phyloP scores from a whole-genome alignment of 257 asterid species.

The Ajuga chamaepitys region DNA sequence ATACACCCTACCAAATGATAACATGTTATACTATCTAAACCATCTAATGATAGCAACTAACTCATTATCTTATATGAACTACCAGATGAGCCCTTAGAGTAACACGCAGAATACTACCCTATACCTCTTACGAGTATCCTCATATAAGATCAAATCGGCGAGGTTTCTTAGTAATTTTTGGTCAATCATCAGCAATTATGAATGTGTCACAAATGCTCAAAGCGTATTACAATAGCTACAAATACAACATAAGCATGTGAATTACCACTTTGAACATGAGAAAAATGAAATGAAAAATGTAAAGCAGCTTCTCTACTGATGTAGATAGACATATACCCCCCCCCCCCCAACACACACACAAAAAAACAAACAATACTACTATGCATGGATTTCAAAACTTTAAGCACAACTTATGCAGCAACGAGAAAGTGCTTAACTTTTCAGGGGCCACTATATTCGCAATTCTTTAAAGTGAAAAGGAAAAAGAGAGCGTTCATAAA shows the following conservation, averaged over 20 bases:
- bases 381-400: not conserved
- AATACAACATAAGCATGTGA: not conserved
- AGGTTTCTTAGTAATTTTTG: not conserved
- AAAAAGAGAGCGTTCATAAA: not conserved
- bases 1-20: too few species aligned
- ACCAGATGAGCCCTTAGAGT: too few species aligned
- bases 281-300: not conserved
- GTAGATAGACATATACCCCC: not conserved
- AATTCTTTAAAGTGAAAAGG: not conserved
- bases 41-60: too few species aligned
- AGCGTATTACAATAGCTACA: not conserved
- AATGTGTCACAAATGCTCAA: not conserved
- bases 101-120: not conserved
- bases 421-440: not conserved
- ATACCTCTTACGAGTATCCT: not conserved
- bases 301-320: not conserved
- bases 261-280: not conserved
- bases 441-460: not conserved
- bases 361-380: not conserved
- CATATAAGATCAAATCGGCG: not conserved
- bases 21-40: too few species aligned
- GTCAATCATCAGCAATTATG: not conserved
- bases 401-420: not conserved
- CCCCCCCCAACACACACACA: too few species aligned
- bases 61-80: too few species aligned